phyloP scores from a whole-genome alignment of 2,329 filamentous ascomycete species.

The Aspergillus sp. region DNA sequence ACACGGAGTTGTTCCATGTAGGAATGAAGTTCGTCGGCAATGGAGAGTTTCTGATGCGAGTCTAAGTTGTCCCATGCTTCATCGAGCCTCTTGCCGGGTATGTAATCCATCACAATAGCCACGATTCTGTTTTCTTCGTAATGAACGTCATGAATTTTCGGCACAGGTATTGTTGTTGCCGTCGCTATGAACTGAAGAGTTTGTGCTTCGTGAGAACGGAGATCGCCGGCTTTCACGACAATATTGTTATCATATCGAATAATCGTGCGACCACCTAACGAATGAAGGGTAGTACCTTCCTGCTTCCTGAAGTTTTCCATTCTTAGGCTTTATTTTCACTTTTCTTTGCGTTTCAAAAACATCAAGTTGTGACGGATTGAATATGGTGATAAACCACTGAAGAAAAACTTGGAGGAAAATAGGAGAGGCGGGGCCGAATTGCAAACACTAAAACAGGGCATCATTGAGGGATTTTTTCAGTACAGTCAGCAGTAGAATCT shows the following conservation, averaged over 20 bases:
- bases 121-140: constrained; percentile 5
- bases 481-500: no score
- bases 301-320: no score
- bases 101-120: constrained; percentile 11
- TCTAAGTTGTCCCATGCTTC: constrained; percentile 11
- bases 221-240: neutral
- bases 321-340: no score
- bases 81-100: constrained; percentile 12
- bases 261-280: neutral
- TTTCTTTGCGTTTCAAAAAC: no score
- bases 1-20: constrained; percentile 9
- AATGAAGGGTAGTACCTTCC: neutral
- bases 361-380: no score
- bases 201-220: constrained; percentile 5
- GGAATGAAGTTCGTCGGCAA: constrained; percentile 9
- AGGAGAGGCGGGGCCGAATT: no score
- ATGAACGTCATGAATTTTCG: constrained; percentile 6
- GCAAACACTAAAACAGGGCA: no score
- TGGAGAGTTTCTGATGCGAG: constrained; percentile 7
- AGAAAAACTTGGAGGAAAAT: no score
- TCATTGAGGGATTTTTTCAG: no score
- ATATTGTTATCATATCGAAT: neutral
- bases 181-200: constrained; percentile 7
- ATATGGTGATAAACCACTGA: no score
- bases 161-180: constrained; percentile 10